Evolutionary conservation across 306 rosid genomes (phyloP).

Genomic region (Casuarina equisetifolia): DNA sequence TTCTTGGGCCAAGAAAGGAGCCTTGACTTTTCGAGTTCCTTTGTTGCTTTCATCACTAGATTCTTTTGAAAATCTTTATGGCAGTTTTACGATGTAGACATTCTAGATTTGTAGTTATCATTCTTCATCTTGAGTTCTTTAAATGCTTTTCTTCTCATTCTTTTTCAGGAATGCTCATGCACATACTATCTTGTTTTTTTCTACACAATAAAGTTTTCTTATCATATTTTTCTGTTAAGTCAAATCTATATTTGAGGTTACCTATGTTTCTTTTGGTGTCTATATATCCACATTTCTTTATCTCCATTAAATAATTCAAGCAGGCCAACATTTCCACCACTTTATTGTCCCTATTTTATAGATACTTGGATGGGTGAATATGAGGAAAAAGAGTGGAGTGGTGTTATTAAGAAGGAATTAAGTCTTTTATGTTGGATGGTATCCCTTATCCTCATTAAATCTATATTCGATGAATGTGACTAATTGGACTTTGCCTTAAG

Average conservation of each 20-base stretch:
- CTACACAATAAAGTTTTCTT: not conserved
- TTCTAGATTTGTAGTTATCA: no score
- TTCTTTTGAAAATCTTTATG: no score
- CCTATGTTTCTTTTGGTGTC: not conserved
- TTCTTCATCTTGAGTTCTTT: not conserved
- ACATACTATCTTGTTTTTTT: not conserved
- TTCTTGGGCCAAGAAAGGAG: no score
- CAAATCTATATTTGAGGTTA: not conserved
- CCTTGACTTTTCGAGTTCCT: no score
- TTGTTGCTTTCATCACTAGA: no score
- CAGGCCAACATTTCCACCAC: not conserved
- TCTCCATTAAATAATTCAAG: not conserved
- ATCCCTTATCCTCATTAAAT: not conserved
- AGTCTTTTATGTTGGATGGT: not conserved
- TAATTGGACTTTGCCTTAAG: not conserved
- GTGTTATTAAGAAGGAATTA: no score
- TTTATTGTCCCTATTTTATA: not conserved
- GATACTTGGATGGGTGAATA: not conserved
- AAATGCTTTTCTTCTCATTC: not conserved
- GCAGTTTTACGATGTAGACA: no score
- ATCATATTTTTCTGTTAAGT: not conserved
- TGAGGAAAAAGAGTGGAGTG: not conserved
- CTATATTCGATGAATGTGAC: not conserved
- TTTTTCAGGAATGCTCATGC: not conserved
- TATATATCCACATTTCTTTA: not conserved